phyloP scores from a whole-genome alignment of 2,329 filamentous ascomycete genomes.

The Diplodia corticola region DNA sequence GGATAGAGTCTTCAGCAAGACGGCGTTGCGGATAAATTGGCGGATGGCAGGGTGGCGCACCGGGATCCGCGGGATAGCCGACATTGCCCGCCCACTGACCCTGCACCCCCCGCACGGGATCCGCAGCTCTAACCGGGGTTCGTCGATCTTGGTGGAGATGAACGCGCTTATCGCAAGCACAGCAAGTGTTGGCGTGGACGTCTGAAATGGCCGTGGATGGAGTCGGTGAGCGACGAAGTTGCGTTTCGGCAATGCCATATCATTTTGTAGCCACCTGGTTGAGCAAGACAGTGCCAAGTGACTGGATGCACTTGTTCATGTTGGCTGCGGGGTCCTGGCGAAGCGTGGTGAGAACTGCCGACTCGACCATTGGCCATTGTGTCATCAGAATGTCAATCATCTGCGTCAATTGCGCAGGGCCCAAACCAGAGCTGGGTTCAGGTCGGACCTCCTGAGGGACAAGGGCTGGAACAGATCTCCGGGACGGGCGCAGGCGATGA shows the following conservation, averaged over 20 bases:
- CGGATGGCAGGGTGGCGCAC: neutral
- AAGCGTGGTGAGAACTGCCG: neutral
- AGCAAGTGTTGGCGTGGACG: too few relatives aligned
- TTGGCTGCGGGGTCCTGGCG: conserved; percentile 4
- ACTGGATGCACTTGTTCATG: conserved; percentile 3
- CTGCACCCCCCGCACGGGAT: neutral
- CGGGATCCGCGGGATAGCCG: neutral
- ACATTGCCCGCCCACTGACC: neutral
- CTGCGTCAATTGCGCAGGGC: conserved; percentile 5
- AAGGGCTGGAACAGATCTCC: conserved; percentile 1
- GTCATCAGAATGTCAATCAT: conserved; percentile 20
- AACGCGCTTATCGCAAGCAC: neutral
- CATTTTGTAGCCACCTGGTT: neutral
- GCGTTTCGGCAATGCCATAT: neutral
- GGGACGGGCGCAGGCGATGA: conserved; percentile 2
- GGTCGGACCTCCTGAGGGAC: neutral
- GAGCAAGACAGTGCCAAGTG: conserved; percentile 3
- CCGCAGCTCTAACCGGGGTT: neutral
- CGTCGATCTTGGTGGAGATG: neutral
- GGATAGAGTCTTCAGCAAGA: neutral
- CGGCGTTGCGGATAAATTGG: neutral
- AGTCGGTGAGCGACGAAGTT: neutral
- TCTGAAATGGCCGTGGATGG: neutral
- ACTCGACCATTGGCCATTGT: conserved; percentile 16
- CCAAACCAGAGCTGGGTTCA: neutral